These are phyloP conservation scores for Eucalyptus camaldulensis DNA, from an alignment of 345 rosid species.

Conservation along the genomic window DNA sequence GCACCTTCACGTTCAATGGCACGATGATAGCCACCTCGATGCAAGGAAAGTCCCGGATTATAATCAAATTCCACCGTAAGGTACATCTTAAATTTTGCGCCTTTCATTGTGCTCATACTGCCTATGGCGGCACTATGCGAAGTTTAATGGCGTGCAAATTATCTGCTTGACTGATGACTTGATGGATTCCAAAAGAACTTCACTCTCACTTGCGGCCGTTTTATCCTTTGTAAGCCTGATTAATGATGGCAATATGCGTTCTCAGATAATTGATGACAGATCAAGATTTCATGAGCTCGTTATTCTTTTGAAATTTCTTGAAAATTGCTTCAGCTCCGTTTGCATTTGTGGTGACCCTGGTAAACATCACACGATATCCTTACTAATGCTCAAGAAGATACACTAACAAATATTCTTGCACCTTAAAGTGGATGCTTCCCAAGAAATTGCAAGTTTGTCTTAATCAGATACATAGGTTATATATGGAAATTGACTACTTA, in stretches of 20 bases:
- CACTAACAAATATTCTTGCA: not conserved
- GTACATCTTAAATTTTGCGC: not conserved
- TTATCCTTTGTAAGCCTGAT: not conserved
- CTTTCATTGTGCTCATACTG: not conserved
- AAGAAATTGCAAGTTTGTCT: not conserved
- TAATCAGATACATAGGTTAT: not conserved
- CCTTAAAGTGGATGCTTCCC: not conserved
- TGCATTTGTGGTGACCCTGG: not conserved
- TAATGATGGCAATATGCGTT: not conserved
- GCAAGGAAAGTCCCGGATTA: not conserved
- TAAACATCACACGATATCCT: not conserved
- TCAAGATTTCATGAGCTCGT: not conserved
- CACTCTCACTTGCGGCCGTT: not conserved
- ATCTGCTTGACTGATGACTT: not conserved
- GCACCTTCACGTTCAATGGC: not conserved
- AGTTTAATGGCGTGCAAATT: not conserved
- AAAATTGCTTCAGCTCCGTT: not conserved
- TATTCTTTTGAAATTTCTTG: not conserved
- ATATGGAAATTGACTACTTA: not conserved
- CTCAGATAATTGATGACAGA: not conserved
- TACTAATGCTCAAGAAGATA: not conserved
- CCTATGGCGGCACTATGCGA: not conserved
- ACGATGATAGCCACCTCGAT: not conserved
- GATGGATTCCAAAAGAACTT: not conserved
- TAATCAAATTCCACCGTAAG: not conserved